Evolutionary conservation across 768 basidiomycete species (phyloP).

Genomic region (Asterophora parasitica): DNA sequence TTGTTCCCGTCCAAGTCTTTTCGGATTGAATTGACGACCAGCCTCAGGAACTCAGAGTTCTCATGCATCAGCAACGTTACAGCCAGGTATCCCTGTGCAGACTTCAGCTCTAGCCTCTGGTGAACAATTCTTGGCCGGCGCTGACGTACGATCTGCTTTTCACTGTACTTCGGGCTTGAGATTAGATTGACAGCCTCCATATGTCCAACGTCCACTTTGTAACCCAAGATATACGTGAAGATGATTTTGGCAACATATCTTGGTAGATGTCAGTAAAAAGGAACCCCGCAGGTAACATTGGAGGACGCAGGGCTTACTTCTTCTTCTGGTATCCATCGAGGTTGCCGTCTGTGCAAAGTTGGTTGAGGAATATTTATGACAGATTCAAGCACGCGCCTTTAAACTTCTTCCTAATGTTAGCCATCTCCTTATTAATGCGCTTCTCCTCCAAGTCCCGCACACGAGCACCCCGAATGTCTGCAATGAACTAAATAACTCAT

Average conservation of each 20-base stretch:
- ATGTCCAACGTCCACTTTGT: slow-evolving; percentile 98
- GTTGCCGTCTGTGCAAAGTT: slow-evolving; percentile 59
- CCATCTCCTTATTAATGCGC: slow-evolving; percentile 99
- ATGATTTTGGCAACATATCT: slow-evolving; percentile 99
- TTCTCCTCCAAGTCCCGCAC: slow-evolving; percentile 98
- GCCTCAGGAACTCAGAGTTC: slow-evolving; percentile 92
- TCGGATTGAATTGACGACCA: slow-evolving; percentile 97
- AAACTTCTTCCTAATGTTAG: slow-evolving; percentile 98
- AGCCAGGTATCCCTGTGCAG: slow-evolving; percentile 86
- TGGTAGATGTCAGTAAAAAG: slow-evolving; percentile 2
- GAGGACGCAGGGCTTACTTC: slow-evolving; percentile 64
- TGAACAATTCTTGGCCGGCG: slow-evolving; percentile 1
- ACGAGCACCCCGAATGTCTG: slow-evolving; percentile 94
- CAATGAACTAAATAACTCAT: slow-evolving; percentile 72
- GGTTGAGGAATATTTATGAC: neutral
- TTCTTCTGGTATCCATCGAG: slow-evolving; percentile 90
- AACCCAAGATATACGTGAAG: slow-evolving; percentile 98
- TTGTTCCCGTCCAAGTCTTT: slow-evolving; percentile 95
- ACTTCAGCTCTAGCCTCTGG: slow-evolving; percentile 10
- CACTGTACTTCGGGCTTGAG: slow-evolving; percentile 90
- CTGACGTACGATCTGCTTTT: slow-evolving; percentile 93
- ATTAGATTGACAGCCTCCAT: slow-evolving; percentile 99
- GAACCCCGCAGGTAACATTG: neutral
- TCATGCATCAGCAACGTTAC: slow-evolving; percentile 98
- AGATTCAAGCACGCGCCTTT: slow-evolving; percentile 55